A percentile compares a stretch with the other conserved stretches of the same genome.
Evolutionary conservation across 139 green algal species (phyloP).

Genomic region (Pseudopediastrum boryanum): DNA sequence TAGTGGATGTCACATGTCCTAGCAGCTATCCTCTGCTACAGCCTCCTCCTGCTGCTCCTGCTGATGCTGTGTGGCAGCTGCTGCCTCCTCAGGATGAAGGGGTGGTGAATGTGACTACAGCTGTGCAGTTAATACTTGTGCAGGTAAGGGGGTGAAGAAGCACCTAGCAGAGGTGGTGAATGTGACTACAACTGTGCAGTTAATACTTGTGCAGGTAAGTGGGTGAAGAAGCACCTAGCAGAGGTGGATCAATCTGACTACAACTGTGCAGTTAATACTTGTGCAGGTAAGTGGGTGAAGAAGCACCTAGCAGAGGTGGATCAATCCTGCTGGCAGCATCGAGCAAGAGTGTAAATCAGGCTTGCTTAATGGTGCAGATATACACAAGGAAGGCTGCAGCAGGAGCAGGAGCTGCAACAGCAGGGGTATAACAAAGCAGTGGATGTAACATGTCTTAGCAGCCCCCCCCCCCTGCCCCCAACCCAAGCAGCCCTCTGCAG

Average conservation of each 20-base stretch:
- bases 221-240: not conserved
- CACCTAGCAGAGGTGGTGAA: too few species aligned
- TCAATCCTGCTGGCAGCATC: not conserved
- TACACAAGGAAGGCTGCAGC: too few species aligned
- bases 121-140: slow-evolving; percentile 29
- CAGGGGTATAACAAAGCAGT: too few species aligned
- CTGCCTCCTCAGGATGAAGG: not conserved
- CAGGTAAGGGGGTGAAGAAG: slow-evolving; percentile 32
- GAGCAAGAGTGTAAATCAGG: too few species aligned
- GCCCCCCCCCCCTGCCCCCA: too few species aligned
- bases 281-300: not conserved
- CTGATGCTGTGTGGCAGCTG: slow-evolving; percentile 8
- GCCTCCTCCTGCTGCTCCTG: slow-evolving; percentile 10
- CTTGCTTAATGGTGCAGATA: too few species aligned
- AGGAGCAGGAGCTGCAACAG: too few species aligned
- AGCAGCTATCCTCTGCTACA: slow-evolving; percentile 31
- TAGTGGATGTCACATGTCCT: slow-evolving; percentile 22
- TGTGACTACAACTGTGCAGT: not conserved
- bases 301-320: not conserved
- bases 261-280: not conserved
- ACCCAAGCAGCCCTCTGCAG: too few species aligned
- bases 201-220: not conserved
- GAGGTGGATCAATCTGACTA: not conserved
- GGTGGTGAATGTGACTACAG: slow-evolving; percentile 33
- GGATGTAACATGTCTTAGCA: too few species aligned